Conservation (phyloP, 441 rosid genomes). For the Gossypium davidsonii region DNA sequence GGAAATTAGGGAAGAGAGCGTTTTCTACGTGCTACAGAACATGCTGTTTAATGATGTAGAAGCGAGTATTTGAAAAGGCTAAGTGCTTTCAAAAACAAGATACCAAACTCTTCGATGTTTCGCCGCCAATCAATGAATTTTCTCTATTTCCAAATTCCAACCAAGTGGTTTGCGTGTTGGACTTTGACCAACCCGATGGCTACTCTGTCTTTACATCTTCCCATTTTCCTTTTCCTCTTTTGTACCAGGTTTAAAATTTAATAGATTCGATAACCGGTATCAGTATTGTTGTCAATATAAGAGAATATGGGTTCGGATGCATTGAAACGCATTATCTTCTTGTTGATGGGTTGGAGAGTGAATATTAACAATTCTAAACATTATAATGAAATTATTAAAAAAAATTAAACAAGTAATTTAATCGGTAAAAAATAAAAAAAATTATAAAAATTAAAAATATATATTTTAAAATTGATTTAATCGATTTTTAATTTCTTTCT, state of each 20-base stretch:
- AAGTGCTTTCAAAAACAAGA: too few relatives aligned
- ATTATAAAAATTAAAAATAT: too few relatives aligned
- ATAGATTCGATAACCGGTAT: fast-evolving
- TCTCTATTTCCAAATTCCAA: not conserved
- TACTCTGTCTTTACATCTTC: too few relatives aligned
- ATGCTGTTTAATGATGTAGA: not conserved
- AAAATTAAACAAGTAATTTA: too few relatives aligned
- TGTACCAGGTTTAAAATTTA: too few relatives aligned
- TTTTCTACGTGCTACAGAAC: not conserved
- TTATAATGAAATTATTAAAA: too few relatives aligned
- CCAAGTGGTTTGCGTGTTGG: not conserved
- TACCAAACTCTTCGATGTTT: not conserved
- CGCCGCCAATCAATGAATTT: not conserved
- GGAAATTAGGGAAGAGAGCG: not conserved
- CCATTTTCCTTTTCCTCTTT: too few relatives aligned
- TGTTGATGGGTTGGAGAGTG: fast-evolving
- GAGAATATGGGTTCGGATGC: fast-evolving
- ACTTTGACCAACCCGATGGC: not conserved
- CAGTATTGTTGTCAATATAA: fast-evolving
- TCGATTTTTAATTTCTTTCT: too few relatives aligned
- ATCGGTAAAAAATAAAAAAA: too few relatives aligned
- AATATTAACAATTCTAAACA: too few relatives aligned
- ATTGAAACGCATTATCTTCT: fast-evolving
- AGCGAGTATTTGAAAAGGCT: not conserved
- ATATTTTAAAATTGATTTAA: too few relatives aligned